These are phyloP conservation scores for Geotrichum carabidarum DNA, from an alignment of 1,139 yeast genomes.

Conservation along the genomic window DNA sequence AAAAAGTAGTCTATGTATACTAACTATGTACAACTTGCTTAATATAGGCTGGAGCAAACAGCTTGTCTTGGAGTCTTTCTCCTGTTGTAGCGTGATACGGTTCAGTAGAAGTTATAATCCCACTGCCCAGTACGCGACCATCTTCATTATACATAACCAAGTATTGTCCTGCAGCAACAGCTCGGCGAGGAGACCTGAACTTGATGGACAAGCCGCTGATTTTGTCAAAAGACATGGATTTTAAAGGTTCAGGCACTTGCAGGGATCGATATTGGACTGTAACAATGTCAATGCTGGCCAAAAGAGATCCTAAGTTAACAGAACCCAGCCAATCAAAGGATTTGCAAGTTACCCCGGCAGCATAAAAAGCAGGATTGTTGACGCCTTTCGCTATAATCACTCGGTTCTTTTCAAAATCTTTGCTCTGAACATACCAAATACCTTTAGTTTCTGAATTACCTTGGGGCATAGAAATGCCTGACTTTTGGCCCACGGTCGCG, in stretches of 20 bases:
- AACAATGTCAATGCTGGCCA: conserved; percentile 29
- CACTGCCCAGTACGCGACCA: conserved; percentile 67
- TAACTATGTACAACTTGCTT: not conserved
- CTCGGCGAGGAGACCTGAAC: conserved; percentile 52
- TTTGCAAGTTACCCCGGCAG: conserved; percentile 42
- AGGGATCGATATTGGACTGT: conserved; percentile 66
- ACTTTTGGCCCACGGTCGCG: conserved; percentile 86
- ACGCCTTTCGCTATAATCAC: conserved; percentile 72
- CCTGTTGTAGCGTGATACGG: not conserved
- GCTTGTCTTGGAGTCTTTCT: conserved; percentile 2
- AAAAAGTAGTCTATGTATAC: conserved; percentile 1
- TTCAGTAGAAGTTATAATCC: conserved; percentile 41
- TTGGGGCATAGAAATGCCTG: conserved; percentile 79
- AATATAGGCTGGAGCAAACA: not conserved
- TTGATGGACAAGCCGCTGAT: conserved; percentile 15
- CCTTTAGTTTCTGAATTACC: conserved; percentile 72
- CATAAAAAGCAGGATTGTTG: conserved; percentile 56
- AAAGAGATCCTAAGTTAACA: conserved; percentile 20
- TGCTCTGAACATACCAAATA: conserved; percentile 79
- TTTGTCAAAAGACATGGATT: conserved; percentile 8
- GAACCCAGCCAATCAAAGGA: conserved; percentile 51
- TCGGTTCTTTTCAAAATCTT: conserved; percentile 58
- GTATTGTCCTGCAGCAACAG: conserved; percentile 88
- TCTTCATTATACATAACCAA: conserved; percentile 66
- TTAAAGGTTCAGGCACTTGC: conserved; percentile 48